Percentiles rank a stretch among this genome's conserved stretches.
Evolutionary conservation across 257 asterid genomes (phyloP).

Genomic region (Osmanthus fragrans): DNA sequence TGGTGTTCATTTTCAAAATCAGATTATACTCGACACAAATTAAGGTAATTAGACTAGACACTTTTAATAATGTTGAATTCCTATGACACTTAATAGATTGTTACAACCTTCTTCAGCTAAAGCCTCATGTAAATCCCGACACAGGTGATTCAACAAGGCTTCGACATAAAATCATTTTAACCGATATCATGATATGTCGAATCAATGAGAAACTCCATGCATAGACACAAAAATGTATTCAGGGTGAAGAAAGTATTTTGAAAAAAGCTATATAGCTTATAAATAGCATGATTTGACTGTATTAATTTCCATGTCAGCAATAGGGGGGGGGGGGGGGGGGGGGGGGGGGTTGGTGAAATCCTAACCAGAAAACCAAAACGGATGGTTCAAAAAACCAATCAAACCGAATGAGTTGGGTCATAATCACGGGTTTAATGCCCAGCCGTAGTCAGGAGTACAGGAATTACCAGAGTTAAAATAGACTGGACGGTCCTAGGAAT

Average conservation of each 20-base stretch:
- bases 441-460: not conserved
- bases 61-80: no score
- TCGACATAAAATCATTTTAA: not conserved
- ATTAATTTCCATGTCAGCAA: not conserved
- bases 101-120: not conserved
- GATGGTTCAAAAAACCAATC: no score
- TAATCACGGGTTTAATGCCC: no score
- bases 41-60: no score
- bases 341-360: no score
- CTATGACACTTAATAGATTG: not conserved
- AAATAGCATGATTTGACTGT: not conserved
- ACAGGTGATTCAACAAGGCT: not conserved
- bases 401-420: no score
- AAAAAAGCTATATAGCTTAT: no score
- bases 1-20: not conserved
- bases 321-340: no score
- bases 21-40: not conserved
- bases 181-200: not conserved
- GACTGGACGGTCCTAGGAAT: constrained; percentile 39
- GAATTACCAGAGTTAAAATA: constrained; percentile 40
- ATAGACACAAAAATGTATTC: not conserved
- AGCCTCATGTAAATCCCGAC: not conserved
- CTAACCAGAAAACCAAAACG: no score
- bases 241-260: not conserved
- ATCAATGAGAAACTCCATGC: not conserved